phyloP scores from a whole-genome alignment of 108 stramenopile genomes.

The Skeletonema grethae region DNA sequence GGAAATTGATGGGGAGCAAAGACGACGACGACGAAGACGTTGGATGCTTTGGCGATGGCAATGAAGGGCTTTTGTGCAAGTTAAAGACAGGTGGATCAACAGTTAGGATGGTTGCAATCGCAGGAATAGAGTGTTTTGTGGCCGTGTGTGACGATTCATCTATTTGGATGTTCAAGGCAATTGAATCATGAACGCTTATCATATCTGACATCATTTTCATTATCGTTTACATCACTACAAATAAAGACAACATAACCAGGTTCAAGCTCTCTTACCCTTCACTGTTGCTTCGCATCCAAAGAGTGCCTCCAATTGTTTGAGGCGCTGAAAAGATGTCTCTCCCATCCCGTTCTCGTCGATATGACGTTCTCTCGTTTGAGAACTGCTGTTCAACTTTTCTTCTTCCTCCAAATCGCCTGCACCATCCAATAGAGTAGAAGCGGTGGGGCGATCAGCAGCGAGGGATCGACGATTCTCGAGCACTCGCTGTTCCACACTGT shows the following conservation, averaged over 20 bases:
- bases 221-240: neutral
- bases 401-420: conserved; percentile 12
- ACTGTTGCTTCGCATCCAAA: conserved; percentile 21
- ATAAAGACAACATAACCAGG: neutral
- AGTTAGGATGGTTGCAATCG: conserved; percentile 68
- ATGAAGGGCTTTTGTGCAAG: conserved; percentile 33
- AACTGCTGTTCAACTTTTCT: neutral
- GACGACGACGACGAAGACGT: conserved; percentile 4
- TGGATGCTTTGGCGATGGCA: neutral
- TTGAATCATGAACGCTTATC: neutral
- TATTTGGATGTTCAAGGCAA: conserved; percentile 65
- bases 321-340: conserved; percentile 11
- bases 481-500: conserved; percentile 32
- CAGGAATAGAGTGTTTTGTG: conserved; percentile 52
- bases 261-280: conserved; percentile 1
- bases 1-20: conserved; percentile 51
- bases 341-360: conserved; percentile 14
- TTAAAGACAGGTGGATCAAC: conserved; percentile 32
- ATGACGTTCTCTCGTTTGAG: conserved; percentile 4
- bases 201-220: neutral
- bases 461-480: conserved; percentile 10
- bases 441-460: conserved; percentile 18
- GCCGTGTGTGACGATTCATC: conserved; percentile 60
- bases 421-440: conserved; percentile 20
- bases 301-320: conserved; percentile 11